A percentile compares a stretch with the other conserved stretches of the same genome.
phyloP scores from a whole-genome alignment of 768 basidiomycete genomes.

The Chalciporus piperatus region DNA sequence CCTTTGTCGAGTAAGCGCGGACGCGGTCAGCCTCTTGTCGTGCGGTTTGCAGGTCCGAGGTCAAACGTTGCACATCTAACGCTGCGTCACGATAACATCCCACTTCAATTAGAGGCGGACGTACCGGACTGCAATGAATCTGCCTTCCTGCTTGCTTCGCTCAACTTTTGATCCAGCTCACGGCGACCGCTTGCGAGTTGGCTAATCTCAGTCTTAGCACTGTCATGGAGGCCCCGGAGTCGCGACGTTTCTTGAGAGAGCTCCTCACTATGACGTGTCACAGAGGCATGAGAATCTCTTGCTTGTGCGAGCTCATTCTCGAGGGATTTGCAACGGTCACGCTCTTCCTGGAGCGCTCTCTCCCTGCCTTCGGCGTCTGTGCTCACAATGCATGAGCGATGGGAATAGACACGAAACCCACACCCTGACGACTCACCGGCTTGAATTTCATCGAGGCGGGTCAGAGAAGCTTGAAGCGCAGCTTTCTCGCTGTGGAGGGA shows the following conservation, averaged over 20 bases:
- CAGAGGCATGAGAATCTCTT: slow-evolving; percentile 5
- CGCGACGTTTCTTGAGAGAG: slow-evolving; percentile 24
- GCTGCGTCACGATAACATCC: slow-evolving; percentile 23
- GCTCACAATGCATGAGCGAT: slow-evolving; percentile 1
- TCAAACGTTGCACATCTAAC: slow-evolving; percentile 19
- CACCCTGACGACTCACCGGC: slow-evolving; percentile 22
- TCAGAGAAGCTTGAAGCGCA: slow-evolving; percentile 25
- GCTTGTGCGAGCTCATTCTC: slow-evolving; percentile 20
- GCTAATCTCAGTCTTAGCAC: slow-evolving; percentile 15
- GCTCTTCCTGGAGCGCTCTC: slow-evolving; percentile 19
- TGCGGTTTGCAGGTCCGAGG: slow-evolving; percentile 16
- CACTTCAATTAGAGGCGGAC: slow-evolving; percentile 22
- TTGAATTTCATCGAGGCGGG: slow-evolving; percentile 29
- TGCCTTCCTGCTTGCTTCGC: slow-evolving; percentile 3
- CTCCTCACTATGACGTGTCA: slow-evolving; percentile 16
- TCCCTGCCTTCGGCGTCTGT: slow-evolving; percentile 17
- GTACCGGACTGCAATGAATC: slow-evolving; percentile 21
- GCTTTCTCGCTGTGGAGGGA: slow-evolving; percentile 27
- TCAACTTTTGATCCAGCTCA: slow-evolving; percentile 12
- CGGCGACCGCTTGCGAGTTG: slow-evolving; percentile 10
- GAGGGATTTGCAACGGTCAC: slow-evolving; percentile 17
- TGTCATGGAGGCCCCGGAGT: slow-evolving; percentile 14
- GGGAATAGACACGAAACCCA: not conserved
- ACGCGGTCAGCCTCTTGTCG: slow-evolving; percentile 11
- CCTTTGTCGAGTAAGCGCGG: slow-evolving; percentile 10